Evolutionary conservation across 257 asterid genomes (phyloP).

Genomic region (Salvia miltiorrhiza): DNA sequence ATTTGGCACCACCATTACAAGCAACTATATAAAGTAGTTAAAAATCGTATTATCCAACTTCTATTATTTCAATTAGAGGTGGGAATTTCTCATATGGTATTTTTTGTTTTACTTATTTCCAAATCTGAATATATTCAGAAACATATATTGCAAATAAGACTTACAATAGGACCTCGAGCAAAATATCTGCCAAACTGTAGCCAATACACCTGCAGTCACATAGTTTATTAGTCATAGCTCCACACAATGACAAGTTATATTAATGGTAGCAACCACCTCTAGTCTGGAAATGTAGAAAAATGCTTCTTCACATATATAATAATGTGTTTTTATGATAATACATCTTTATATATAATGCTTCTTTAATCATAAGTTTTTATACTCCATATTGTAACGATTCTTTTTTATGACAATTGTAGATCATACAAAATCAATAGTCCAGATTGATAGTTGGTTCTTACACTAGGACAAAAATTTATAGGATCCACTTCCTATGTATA

Average conservation of each 20-base stretch:
- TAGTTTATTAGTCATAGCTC: constrained; percentile 7
- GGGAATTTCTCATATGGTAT: constrained; percentile 7
- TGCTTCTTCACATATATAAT: too few species aligned
- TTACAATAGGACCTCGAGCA: constrained; percentile 92
- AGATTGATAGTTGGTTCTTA: too few species aligned
- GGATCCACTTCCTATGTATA: too few species aligned
- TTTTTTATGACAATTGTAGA: too few species aligned
- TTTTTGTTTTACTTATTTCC: not conserved
- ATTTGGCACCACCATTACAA: not conserved
- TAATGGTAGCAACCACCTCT: too few species aligned
- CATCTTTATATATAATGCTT: too few species aligned
- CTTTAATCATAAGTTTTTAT: too few species aligned
- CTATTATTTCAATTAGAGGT: not conserved
- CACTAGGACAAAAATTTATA: too few species aligned
- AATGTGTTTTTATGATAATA: too few species aligned
- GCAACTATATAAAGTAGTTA: not conserved
- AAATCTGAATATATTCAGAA: not conserved
- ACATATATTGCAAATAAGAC: constrained; percentile 20
- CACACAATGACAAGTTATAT: not conserved
- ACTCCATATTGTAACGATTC: too few species aligned
- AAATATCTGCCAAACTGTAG: constrained; percentile 98
- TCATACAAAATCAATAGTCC: too few species aligned
- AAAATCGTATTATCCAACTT: not conserved
- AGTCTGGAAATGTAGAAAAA: too few species aligned
- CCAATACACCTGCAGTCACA: constrained; percentile 81